Conservation (phyloP, 345 rosid genomes). For the Leavenworthia alabamica region DNA sequence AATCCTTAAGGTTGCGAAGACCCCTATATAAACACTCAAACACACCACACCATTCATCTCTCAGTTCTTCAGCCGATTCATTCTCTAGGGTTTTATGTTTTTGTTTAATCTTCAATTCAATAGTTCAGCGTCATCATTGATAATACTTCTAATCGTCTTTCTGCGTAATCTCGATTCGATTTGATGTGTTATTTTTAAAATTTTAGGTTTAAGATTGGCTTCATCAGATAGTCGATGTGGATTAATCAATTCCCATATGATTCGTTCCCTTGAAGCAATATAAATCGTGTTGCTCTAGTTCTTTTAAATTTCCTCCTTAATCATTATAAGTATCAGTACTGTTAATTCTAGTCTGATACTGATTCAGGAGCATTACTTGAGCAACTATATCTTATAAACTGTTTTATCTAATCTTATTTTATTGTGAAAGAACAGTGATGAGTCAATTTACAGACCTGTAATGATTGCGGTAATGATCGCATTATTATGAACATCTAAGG, state of each 20-base stretch:
- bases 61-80: not conserved
- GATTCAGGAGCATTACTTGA: not conserved
- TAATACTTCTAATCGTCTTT: too few species aligned
- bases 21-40: constrained; percentile 6
- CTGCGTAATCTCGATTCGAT: too few species aligned
- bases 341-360: constrained; percentile 4
- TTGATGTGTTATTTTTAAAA: too few species aligned
- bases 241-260: constrained; percentile 55
- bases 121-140: too few species aligned
- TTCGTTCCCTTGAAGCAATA: constrained; percentile 93
- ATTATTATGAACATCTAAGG: constrained; percentile 83
- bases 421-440: constrained; percentile 47
- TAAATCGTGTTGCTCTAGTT: constrained; percentile 42
- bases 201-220: too few species aligned
- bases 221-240: constrained; percentile 88
- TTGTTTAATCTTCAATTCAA: not conserved
- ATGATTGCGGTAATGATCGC: constrained; percentile 92
- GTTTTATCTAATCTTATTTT: not conserved
- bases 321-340: not conserved
- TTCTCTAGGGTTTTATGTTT: not conserved
- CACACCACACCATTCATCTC: not conserved
- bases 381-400: constrained; percentile 17
- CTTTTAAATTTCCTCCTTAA: not conserved
- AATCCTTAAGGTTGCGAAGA: too few species aligned
- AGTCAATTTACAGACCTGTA: constrained; percentile 81